A percentile compares a stretch with the other conserved stretches of the same genome.
These are phyloP conservation scores for Coemansia sp. DNA, from an alignment of 192 early-diverging fungal genomes.

Conservation along the genomic window DNA sequence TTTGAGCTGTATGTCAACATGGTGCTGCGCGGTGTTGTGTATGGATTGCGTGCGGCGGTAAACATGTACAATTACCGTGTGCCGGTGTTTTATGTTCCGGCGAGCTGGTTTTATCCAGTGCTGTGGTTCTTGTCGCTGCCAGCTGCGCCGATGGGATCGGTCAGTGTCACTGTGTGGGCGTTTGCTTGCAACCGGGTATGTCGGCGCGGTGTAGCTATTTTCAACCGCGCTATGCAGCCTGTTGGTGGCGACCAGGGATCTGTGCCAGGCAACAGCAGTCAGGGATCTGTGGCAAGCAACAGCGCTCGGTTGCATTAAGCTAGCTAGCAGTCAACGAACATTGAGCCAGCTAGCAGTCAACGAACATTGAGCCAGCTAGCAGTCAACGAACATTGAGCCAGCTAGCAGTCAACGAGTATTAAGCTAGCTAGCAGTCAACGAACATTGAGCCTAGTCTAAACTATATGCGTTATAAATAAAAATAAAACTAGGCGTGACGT, in stretches of 20 bases:
- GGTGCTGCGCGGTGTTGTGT: slow-evolving; percentile 63
- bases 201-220: slow-evolving; percentile 40
- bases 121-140: slow-evolving; percentile 68
- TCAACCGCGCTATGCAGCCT: slow-evolving; percentile 13
- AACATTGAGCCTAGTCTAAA: too few relatives aligned
- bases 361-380: too few relatives aligned
- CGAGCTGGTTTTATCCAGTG: slow-evolving; percentile 76
- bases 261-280: not conserved
- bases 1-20: slow-evolving; percentile 81
- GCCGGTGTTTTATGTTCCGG: slow-evolving; percentile 76
- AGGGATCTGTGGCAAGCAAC: not conserved
- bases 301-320: too few relatives aligned
- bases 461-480: too few relatives aligned
- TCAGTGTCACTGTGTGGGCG: slow-evolving; percentile 77
- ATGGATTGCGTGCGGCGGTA: slow-evolving; percentile 62
- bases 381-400: too few relatives aligned
- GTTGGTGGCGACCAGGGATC: not conserved
- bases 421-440: too few relatives aligned
- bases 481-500: too few relatives aligned
- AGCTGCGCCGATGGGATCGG: slow-evolving; percentile 73
- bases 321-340: too few relatives aligned
- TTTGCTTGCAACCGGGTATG: slow-evolving; percentile 67
- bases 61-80: slow-evolving; percentile 65
- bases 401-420: too few relatives aligned
- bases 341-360: too few relatives aligned